Evolutionary conservation across 1,139 yeast species (phyloP), one percentile per base, ranked within the genome.

Genomic region (Meyerozyma athensensis): DNA sequence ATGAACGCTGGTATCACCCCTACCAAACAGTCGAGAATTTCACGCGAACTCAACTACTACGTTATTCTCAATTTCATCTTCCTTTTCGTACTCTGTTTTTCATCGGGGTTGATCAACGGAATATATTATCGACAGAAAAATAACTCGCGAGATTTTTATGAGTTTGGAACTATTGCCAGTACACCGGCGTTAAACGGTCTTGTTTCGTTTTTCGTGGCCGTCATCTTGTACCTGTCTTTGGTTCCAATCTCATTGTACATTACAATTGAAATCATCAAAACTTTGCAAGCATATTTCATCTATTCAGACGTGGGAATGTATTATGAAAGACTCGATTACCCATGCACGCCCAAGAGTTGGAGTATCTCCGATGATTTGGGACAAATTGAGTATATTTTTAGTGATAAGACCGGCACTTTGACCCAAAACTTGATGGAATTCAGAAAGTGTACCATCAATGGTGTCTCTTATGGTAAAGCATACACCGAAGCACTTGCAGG

Each of bases 1-100:
- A 69, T 89, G 51, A 92, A 92, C 59, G 77, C 97, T 2, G 98
- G 97, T 50, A 73, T 78, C 12, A 90, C 97, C 0, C 98, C 98
- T 24, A 81, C 95, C 2, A 92, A 92, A 58, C 74, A 78, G 34
- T 84, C 95, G 2, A 77, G 86, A 59, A 86, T 92, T 37, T 77
- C 96, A 7, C 74, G 82, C 43, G 94, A 90, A 55, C 72, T 92
- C 54, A 92, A 92, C 58, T 67, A 80, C 47, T 81, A 92, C 7
- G 96, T 90, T 37, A 56, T 86, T 34, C 70, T 85, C 56, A 90
- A 92, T 59, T 92, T 92, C 56, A 59, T 70, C 2, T 63, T 90
- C 36, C 65, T 92, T 44, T 87, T 90, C 53, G 51, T 85, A 16
- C 60, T 92, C 43, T 89, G 97, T 72, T 76, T 92, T 48, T 73